These are phyloP conservation scores for Bjerkandera adusta DNA, from an alignment of 1,284 basidiomycete genomes.

Conservation along the genomic window DNA sequence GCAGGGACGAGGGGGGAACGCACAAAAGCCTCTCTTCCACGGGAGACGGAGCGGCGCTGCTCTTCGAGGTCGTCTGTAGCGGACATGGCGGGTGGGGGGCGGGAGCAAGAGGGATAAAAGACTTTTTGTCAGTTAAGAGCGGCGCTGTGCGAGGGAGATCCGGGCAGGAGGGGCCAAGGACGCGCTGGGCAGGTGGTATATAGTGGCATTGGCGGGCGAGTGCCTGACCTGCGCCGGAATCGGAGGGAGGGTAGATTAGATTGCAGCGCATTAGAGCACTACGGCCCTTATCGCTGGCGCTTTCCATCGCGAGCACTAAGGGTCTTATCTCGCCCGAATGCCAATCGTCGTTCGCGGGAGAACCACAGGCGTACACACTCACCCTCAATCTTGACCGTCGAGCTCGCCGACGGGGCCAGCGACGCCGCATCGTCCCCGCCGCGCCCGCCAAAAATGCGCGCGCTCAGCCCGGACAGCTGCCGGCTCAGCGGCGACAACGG, in stretches of 20 bases:
- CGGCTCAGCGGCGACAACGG: slow-evolving; percentile 11
- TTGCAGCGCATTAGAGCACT: background rate
- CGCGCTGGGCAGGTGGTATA: background rate
- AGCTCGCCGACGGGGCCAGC: slow-evolving; percentile 9
- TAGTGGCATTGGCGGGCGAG: background rate
- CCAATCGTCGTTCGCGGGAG: slow-evolving; percentile 5
- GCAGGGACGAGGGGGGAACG: slow-evolving; percentile 10
- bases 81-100: slow-evolving; percentile 5
- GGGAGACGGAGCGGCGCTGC: slow-evolving; percentile 25
- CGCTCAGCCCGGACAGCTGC: slow-evolving; percentile 15
- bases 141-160: background rate
- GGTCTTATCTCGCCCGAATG: background rate
- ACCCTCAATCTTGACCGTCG: slow-evolving; percentile 12
- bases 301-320: slow-evolving; percentile 1
- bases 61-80: slow-evolving; percentile 12
- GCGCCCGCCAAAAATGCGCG: slow-evolving; percentile 14
- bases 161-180: background rate
- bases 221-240: background rate
- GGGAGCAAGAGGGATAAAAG: background rate
- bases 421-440: slow-evolving; percentile 13
- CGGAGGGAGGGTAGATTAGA: background rate
- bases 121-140: background rate
- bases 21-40: slow-evolving; percentile 30
- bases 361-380: slow-evolving; percentile 5
- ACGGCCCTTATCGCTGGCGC: slow-evolving; percentile 10